Conservation (phyloP, 1,284 basidiomycete genomes). For the Cutaneotrichosporon sp. region DNA sequence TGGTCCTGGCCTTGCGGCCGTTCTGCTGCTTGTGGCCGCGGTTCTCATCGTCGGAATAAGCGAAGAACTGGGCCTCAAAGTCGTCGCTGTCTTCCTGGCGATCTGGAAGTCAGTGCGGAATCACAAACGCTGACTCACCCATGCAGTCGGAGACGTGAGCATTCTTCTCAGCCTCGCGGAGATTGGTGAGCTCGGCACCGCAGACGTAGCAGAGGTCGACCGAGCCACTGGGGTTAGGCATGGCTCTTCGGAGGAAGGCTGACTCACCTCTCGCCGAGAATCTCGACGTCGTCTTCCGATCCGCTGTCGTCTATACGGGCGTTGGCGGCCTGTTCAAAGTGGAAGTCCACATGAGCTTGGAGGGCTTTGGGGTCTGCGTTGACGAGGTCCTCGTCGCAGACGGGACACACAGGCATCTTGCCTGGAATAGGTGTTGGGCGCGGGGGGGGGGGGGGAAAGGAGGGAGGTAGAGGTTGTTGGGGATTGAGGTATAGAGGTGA, state of each 20-base stretch:
- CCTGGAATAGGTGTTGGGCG: neutral
- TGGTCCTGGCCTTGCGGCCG: constrained; percentile 12
- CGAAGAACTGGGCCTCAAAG: constrained; percentile 3
- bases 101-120: neutral
- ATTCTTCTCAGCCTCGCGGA: constrained; percentile 21
- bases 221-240: neutral
- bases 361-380: constrained; percentile 34
- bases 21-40: neutral
- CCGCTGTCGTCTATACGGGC: neutral
- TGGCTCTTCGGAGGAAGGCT: neutral
- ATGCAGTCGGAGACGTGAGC: constrained; percentile 37
- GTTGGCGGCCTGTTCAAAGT: constrained; percentile 28
- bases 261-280: constrained; percentile 9
- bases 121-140: constrained; percentile 17
- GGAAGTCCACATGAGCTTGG: constrained; percentile 41
- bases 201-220: constrained; percentile 33
- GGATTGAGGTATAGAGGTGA: no score
- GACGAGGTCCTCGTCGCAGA: constrained; percentile 30
- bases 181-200: constrained; percentile 23
- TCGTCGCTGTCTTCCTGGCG: constrained; percentile 3
- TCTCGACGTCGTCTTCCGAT: constrained; percentile 3
- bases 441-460: neutral
- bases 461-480: no score
- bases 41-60: neutral
- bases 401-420: constrained; percentile 34